Evolutionary conservation across 371 early-diverging fungal species (phyloP), one percentile per base, ranked within the genome.

Genomic region (Mortierella sp.): DNA sequence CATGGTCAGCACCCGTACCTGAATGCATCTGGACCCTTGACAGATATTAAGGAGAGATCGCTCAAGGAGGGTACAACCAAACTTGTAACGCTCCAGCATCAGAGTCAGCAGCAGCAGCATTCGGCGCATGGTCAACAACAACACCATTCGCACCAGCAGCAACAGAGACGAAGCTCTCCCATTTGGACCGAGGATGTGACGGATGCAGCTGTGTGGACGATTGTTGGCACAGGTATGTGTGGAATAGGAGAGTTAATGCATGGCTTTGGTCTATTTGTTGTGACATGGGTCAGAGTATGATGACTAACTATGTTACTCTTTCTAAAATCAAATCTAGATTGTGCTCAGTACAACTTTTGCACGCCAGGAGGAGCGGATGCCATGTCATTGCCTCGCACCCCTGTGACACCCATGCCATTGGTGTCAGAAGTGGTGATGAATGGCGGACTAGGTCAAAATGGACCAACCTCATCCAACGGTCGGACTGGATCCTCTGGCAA

Each of bases 201-300:
- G 3, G 96, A 96, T 84, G 87, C 88, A 1, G 89, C 94, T 0
- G 93, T 96, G 1, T 96, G 96, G 96, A 96, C 96, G 5, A 92
- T 94, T 73, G 95, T 94, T 15, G 94, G 95, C 51, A 93, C 94
- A 0, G 90, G 84, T 85, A 60, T 26, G 68, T 15, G 4, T 37
- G n/a, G n/a, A n/a, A n/a, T n/a, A n/a, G n/a, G n/a, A n/a, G n/a
- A n/a, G n/a, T n/a, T n/a, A n/a, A n/a, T n/a, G n/a, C n/a, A n/a
- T n/a, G n/a, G n/a, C n/a, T n/a, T n/a, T n/a, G n/a, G n/a, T n/a
- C n/a, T n/a, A n/a, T n/a, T n/a, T n/a, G n/a, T n/a, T n/a, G n/a
- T n/a, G n/a, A n/a, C n/a, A n/a, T n/a, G n/a, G n/a, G n/a, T n/a
- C n/a, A n/a, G n/a, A n/a, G n/a, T n/a, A n/a, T n/a, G n/a, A n/a